These are phyloP conservation scores for Pyrenochaeta sp. DNA, from an alignment of 2,329 filamentous ascomycete genomes.

Conservation along the genomic window DNA sequence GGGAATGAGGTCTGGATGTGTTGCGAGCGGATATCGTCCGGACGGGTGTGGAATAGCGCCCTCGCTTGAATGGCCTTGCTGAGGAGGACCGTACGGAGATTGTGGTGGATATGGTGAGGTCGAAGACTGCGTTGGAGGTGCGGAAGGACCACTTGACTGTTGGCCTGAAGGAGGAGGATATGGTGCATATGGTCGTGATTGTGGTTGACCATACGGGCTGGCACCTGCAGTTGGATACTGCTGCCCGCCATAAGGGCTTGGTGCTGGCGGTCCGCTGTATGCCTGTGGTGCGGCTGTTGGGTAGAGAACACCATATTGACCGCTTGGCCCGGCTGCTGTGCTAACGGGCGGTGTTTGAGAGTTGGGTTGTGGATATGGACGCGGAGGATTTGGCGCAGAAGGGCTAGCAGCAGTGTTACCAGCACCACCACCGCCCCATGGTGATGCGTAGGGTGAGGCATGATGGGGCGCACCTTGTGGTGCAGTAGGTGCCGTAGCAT, in stretches of 20 bases:
- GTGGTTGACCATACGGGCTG: constrained; percentile 37
- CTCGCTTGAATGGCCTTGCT: constrained; percentile 9
- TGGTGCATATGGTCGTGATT: constrained; percentile 38
- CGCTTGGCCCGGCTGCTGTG: constrained; percentile 31
- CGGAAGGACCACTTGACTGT: constrained; percentile 20
- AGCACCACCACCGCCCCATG: constrained; percentile 41
- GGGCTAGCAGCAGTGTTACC: constrained; percentile 35
- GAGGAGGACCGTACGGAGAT: constrained; percentile 14
- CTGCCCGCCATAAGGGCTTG: constrained; percentile 39
- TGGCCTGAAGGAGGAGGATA: constrained; percentile 34
- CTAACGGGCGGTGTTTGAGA: constrained; percentile 35
- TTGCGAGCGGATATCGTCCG: constrained; percentile 40
- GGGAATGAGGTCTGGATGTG: constrained; percentile 37
- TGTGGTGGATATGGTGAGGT: constrained; percentile 18
- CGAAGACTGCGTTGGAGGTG: constrained; percentile 17
- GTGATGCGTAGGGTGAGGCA: constrained; percentile 46
- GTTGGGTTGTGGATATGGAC: constrained; percentile 38
- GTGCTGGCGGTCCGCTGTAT: constrained; percentile 26
- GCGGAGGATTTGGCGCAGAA: constrained; percentile 33
- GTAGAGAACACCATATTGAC: constrained; percentile 47
- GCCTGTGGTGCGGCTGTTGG: constrained; percentile 41
- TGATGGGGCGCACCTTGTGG: constrained; percentile 35
- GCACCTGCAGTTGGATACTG: constrained; percentile 40
- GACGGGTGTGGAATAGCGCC: constrained; percentile 28
- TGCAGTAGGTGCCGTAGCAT: constrained; percentile 31